Percentiles rank a stretch among this genome's conserved stretches.
Conservation (phyloP, 129 eudicot species). For the Sambucus nigra region DNA sequence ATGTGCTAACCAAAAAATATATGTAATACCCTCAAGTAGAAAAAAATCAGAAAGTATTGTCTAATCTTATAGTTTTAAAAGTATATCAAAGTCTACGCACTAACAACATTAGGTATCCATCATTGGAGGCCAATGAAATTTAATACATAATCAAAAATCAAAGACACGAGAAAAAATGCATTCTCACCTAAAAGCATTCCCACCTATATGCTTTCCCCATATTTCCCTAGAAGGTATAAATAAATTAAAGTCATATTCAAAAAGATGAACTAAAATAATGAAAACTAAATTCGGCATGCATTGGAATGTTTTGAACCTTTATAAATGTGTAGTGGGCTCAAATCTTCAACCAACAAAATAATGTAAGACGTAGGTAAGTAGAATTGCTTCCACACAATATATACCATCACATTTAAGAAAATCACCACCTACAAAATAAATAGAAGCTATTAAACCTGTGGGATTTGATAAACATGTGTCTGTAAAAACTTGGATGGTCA, state of each 20-base stretch:
- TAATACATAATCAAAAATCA: slow-evolving; percentile 9
- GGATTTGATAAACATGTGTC: background rate
- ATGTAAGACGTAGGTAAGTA: background rate
- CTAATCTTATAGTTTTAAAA: background rate
- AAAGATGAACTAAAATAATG: no score
- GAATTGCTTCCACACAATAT: background rate
- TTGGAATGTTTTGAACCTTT: no score
- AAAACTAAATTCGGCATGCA: no score
- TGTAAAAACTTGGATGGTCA: slow-evolving; percentile 9
- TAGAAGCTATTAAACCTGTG: slow-evolving; percentile 14
- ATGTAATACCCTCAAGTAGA: no score
- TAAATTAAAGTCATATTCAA: no score
- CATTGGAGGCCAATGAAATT: slow-evolving; percentile 10
- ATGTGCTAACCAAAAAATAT: no score
- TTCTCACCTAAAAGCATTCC: slow-evolving; percentile 88
- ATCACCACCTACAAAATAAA: slow-evolving; percentile 81
- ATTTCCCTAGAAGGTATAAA: slow-evolving; percentile 48
- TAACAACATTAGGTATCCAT: slow-evolving; percentile 3
- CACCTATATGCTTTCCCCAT: slow-evolving; percentile 92
- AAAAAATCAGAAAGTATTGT: background rate
- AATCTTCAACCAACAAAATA: background rate
- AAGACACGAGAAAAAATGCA: background rate
- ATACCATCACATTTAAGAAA: slow-evolving; percentile 73
- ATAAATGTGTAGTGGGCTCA: no score
- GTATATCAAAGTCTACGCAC: background rate